Percentiles rank a stretch among this genome's conserved stretches.
Conservation (phyloP, 108 stramenopile species). For the Skeletonema tropicum region DNA sequence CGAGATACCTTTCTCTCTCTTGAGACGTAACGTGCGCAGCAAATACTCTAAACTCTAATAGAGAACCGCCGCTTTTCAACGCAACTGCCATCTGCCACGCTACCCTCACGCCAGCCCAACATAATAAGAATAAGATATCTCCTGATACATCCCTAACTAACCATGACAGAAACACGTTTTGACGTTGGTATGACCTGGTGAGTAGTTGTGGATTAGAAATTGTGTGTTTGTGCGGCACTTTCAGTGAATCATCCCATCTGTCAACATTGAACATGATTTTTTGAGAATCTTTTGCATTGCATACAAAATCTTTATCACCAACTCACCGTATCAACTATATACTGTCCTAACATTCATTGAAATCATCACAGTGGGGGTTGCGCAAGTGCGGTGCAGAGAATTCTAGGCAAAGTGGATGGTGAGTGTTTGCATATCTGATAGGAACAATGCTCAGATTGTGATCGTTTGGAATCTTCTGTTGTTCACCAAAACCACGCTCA, state of each 20-base stretch:
- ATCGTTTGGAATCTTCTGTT: not conserved
- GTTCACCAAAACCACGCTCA: not conserved
- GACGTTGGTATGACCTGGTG: slow-evolving; percentile 85
- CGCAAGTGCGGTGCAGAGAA: slow-evolving; percentile 73
- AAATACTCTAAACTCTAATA: not conserved
- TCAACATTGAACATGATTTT: not conserved
- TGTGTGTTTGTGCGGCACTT: not conserved
- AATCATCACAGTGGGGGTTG: slow-evolving; percentile 66
- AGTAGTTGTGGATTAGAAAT: slow-evolving; percentile 7
- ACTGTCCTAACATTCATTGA: not conserved
- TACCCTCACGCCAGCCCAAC: not conserved
- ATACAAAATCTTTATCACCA: not conserved
- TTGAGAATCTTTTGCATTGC: not conserved
- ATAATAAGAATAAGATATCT: too few species aligned
- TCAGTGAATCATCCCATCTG: not conserved
- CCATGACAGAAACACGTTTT: slow-evolving; percentile 67
- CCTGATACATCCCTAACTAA: not conserved
- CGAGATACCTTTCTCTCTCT: too few species aligned
- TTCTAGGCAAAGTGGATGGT: slow-evolving; percentile 83
- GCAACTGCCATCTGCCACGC: too few species aligned
- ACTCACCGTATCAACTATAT: not conserved
- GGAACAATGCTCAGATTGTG: not conserved
- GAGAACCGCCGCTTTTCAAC: too few species aligned
- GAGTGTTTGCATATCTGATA: slow-evolving; percentile 8
- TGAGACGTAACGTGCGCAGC: not conserved